These are phyloP conservation scores for Aspergillus funiculosus DNA, from an alignment of 495 filamentous ascomycete species.

Conservation along the genomic window DNA sequence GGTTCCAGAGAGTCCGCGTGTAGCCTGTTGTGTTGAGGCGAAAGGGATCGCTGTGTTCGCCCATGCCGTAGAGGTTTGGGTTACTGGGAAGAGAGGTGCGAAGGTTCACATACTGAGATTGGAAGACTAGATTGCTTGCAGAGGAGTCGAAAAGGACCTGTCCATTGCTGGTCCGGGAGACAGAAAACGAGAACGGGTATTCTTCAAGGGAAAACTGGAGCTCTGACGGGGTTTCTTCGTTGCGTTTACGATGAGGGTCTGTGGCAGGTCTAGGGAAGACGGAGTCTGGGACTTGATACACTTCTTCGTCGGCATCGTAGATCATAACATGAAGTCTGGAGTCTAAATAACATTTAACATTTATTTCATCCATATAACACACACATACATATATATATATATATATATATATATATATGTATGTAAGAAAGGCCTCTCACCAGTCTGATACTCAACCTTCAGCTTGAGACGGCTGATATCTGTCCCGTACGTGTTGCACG, in stretches of 20 bases:
- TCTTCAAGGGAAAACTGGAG: slow-evolving; percentile 55
- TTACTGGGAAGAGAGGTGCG: slow-evolving; percentile 60
- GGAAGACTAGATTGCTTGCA: slow-evolving; percentile 63
- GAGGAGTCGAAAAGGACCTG: slow-evolving; percentile 76
- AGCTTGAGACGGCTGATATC: slow-evolving; percentile 62
- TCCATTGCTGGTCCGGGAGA: slow-evolving; percentile 43
- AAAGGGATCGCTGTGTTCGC: slow-evolving; percentile 74
- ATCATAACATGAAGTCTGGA: slow-evolving; percentile 78
- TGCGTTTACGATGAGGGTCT: slow-evolving; percentile 12
- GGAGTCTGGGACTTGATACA: slow-evolving; percentile 74
- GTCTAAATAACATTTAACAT: neutral
- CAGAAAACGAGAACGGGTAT: slow-evolving; percentile 69
- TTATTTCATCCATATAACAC: no score
- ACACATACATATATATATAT: neutral
- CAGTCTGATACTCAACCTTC: slow-evolving; percentile 66
- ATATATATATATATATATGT: neutral
- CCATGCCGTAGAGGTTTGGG: slow-evolving; percentile 72
- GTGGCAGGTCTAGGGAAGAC: slow-evolving; percentile 60
- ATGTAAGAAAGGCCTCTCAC: slow-evolving; percentile 36
- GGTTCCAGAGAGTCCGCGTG: slow-evolving; percentile 72
- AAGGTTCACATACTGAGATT: slow-evolving; percentile 72
- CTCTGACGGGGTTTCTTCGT: slow-evolving; percentile 34
- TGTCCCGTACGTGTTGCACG: slow-evolving; percentile 65
- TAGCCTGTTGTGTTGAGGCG: slow-evolving; percentile 66
- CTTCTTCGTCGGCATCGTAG: slow-evolving; percentile 60